A percentile compares a stretch with the other conserved stretches of the same genome.
Evolutionary conservation across 2,329 filamentous ascomycete species (phyloP).

Genomic region (Metarhizium sp.): DNA sequence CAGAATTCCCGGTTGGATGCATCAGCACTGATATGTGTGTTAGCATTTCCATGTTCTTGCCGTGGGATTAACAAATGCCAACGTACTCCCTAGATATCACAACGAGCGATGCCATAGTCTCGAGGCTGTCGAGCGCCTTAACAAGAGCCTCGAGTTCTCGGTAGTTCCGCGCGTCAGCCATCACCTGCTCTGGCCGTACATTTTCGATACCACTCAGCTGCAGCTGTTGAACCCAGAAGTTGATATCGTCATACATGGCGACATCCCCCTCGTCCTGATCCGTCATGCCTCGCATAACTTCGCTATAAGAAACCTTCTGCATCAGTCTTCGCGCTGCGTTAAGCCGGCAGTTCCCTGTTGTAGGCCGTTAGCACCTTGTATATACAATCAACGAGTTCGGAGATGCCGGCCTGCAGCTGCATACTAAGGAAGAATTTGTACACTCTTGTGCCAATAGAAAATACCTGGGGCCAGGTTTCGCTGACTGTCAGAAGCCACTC

Average conservation of each 20-base stretch:
- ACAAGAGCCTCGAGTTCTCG: conserved; percentile 62
- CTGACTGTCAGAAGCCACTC: conserved; percentile 78
- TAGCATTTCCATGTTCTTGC: neutral
- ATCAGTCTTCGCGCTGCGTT: conserved; percentile 45
- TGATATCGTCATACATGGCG: conserved; percentile 27
- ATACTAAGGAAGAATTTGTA: conserved; percentile 78
- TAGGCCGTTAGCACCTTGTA: neutral
- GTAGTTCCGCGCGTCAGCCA: conserved; percentile 50
- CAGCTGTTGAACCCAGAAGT: conserved; percentile 30
- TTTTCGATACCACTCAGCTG: conserved; percentile 25
- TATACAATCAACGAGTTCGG: neutral
- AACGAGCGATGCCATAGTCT: conserved; percentile 52
- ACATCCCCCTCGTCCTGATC: conserved; percentile 28
- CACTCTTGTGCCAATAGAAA: conserved; percentile 58
- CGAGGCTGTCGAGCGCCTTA: conserved; percentile 55
- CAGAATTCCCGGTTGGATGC: conserved; percentile 39
- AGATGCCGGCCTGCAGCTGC: conserved; percentile 23
- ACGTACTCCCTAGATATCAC: conserved; percentile 44
- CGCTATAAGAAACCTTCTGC: conserved; percentile 39
- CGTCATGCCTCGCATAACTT: conserved; percentile 34
- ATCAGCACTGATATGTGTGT: conserved; percentile 16
- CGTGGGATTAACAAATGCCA: neutral
- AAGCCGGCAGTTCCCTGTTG: conserved; percentile 38
- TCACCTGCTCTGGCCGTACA: conserved; percentile 32
- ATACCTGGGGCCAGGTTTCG: conserved; percentile 62